These are phyloP conservation scores for Venturia asperata DNA, from an alignment of 2,329 filamentous ascomycete genomes.

Conservation along the genomic window DNA sequence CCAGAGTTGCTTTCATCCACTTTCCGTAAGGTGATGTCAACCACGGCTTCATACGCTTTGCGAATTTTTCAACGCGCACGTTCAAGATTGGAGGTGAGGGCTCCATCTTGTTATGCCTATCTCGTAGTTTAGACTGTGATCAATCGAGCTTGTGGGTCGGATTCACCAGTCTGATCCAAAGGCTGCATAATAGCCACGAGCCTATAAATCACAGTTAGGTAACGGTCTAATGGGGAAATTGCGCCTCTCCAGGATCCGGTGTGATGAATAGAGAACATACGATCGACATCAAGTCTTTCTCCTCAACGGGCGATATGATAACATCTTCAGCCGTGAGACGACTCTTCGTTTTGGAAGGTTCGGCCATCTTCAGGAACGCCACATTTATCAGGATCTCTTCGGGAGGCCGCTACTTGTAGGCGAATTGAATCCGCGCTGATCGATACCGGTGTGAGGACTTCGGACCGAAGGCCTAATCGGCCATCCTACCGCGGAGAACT, in stretches of 20 bases:
- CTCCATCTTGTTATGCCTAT: conserved; percentile 16
- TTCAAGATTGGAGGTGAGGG: background rate
- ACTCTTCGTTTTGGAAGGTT: background rate
- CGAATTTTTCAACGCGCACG: conserved; percentile 7
- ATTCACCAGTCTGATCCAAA: background rate
- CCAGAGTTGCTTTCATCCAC: conserved; percentile 15
- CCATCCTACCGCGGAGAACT: background rate
- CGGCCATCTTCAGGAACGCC: background rate
- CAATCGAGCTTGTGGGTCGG: background rate
- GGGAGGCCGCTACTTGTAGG: background rate
- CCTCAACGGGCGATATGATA: conserved; percentile 8
- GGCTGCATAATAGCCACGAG: conserved; percentile 2
- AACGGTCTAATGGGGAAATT: too few relatives aligned
- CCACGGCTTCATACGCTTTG: conserved; percentile 14
- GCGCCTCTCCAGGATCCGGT: background rate
- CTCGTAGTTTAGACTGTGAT: background rate
- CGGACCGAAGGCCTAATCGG: background rate
- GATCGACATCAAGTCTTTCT: conserved; percentile 6
- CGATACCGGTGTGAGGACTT: background rate
- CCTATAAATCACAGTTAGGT: background rate
- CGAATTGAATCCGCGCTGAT: background rate
- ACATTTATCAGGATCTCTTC: background rate
- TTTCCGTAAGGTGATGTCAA: conserved; percentile 6
- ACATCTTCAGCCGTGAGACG: conserved; percentile 9
- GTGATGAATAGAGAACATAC: background rate